Conservation (phyloP, 805 yeast species). For the Starmerella floricola region DNA sequence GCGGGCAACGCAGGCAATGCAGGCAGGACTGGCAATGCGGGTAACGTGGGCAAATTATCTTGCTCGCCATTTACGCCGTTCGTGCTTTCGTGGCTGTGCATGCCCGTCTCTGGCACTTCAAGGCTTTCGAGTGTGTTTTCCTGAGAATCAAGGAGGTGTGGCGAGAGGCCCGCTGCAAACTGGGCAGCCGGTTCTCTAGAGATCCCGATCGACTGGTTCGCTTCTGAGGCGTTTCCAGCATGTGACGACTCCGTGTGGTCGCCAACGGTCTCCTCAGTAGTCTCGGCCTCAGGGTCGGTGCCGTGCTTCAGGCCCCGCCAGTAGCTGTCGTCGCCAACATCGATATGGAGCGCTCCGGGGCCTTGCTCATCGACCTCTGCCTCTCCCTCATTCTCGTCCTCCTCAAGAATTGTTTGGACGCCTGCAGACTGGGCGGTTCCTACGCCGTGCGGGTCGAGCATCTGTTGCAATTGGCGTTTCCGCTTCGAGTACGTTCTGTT, state of each 20-base stretch:
- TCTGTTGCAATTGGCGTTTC: constrained; percentile 11
- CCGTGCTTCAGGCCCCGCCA: constrained; percentile 4
- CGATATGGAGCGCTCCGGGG: background rate
- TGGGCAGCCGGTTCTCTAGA: constrained; percentile 14
- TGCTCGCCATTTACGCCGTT: no score
- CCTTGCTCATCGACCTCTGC: background rate
- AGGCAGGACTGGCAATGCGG: no score
- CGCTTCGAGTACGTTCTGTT: constrained; percentile 24
- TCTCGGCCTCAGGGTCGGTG: background rate
- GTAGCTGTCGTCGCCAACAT: constrained; percentile 10
- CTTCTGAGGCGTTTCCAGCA: background rate
- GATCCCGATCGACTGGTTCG: constrained; percentile 8
- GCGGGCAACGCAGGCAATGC: no score
- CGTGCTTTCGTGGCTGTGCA: no score
- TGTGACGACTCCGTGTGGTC: background rate
- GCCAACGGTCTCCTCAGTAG: background rate
- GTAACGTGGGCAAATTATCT: no score
- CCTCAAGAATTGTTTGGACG: constrained; percentile 11
- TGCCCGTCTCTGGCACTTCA: no score
- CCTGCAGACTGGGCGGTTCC: constrained; percentile 3
- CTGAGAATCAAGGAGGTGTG: background rate
- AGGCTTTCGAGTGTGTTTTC: no score
- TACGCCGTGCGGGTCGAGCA: constrained; percentile 20
- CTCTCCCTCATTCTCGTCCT: constrained; percentile 13
- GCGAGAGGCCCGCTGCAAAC: constrained; percentile 13